Base-by-base conservation (phyloP, 768 basidiomycete genomes). In the Tricholoma furcatifolium region DNA sequence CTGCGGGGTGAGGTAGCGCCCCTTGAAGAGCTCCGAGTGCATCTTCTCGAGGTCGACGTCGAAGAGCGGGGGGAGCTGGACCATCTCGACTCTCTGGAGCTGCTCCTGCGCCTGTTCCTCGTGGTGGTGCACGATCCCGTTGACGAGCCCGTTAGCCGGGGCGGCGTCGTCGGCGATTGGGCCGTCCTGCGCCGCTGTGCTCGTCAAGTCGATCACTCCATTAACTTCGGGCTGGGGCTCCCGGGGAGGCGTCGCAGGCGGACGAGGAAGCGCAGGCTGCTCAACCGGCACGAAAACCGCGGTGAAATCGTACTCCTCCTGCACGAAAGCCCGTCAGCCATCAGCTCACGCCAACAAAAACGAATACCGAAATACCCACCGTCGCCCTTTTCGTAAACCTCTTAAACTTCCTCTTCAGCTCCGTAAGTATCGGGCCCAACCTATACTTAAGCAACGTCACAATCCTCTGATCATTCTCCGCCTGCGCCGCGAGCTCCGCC, bases 11-110 rank as follows among this genome's bases (percentile, higher is more conserved):
- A 92, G 81, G 65, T 98, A 99, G 36, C 84, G 83, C 36, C 84
- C 84, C 64, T 83, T 86, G 75, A 91, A 93, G 18, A 99, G 76
- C 50, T 91, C 85, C 20, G 77, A 74, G 60, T 95, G 90, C 82
- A 99, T 93, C 57, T 81, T 83, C 62, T 98, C 97, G 34, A 98
- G 76, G 66, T 98, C 94, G 78, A 98, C 87, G 62, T 95, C 85
- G 64, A 82, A 91, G 15, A 94, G 71, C 7, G 74, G 74, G 8
- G 82, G 82, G 14, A 62, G 67, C 15, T 72, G 72, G 8, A 73
- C 72, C 10, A 60, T 51, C 14, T 67, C 70, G 23, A 69, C 66
- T 40, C 68, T 64, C 60, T 74, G 75, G 42, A 67, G 74, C 38
- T 62, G 60, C 39, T 69, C 69, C 24, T 46, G 24, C 60, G 57